Base-by-base conservation (phyloP, 495 filamentous ascomycete genomes). In the Pseudomonodictys pantanalensis region DNA sequence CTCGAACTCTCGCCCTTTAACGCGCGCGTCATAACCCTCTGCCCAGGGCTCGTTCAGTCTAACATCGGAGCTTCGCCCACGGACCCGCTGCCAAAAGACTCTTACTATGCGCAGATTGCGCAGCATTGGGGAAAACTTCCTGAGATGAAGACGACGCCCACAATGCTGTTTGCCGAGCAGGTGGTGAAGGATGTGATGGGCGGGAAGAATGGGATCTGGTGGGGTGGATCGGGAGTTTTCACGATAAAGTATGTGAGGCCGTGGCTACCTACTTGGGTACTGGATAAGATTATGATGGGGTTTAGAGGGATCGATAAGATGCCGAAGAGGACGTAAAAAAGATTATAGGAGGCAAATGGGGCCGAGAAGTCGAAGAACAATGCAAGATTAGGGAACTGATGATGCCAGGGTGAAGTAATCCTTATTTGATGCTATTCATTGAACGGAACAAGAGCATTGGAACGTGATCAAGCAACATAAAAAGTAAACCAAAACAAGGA, bases 1-100 rank as follows among this genome's bases (percentile, higher is more conserved):
- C 62, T 80, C 17, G 82, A 86, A 65, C 72, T 86, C 7, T 72
- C 71, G 3, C 78, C 82, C 2, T 76, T 84, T 28, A 73, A 52
- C 28, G 71, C 83, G 20, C 60, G 71, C 30, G 77, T 77, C 18
- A 65, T 80, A 17, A 72, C 73, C 3, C 53, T 73, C 17, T 50
- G 71, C 11, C 73, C 72, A 0, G 76, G 75, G 2, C 69, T 63
- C 6, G 56, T 79, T 18, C 56, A 62, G 18, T 71, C 74, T 8
- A 66, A 67, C 1, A 69, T 78, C 26, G 49, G 66, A 12, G 24
- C 30, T 38, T 18, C 18, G 1, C 35, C 35, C 7, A 24, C 20
- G 29, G n/a, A 29, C 23, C 0, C 15, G 2, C 5, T 60, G 2
- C 56, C 56, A 1, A 4, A 12, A 1, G 9, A 33, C 23, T 60